These are phyloP conservation scores for Calonectria montana DNA, from an alignment of 2,329 filamentous ascomycete genomes.

Conservation along the genomic window DNA sequence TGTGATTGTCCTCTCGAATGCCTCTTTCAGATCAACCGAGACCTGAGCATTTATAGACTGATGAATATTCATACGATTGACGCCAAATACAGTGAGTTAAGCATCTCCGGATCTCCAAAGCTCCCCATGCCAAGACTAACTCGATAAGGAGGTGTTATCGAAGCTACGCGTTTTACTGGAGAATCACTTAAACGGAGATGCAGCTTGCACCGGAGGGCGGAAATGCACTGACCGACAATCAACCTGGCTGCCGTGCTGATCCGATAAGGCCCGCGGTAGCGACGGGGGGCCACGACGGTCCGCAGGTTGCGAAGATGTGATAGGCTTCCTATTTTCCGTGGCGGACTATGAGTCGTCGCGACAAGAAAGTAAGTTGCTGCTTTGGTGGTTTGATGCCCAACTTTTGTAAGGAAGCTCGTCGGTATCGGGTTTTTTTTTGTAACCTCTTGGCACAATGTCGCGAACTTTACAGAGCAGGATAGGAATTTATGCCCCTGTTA, in stretches of 20 bases:
- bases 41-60: slow-evolving; percentile 36
- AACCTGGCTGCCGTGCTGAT: slow-evolving; percentile 27
- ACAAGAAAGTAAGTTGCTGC: not conserved
- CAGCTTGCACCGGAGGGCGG: slow-evolving; percentile 38
- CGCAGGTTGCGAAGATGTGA: slow-evolving; percentile 23
- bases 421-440: not conserved
- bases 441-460: not conserved
- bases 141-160: slow-evolving; percentile 34
- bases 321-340: slow-evolving; percentile 19
- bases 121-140: slow-evolving; percentile 26
- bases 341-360: not conserved
- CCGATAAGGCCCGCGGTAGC: slow-evolving; percentile 37
- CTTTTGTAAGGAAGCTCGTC: not conserved
- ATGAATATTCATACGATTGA: slow-evolving; percentile 12
- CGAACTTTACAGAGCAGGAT: not conserved
- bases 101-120: slow-evolving; percentile 42
- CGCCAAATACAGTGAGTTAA: not conserved
- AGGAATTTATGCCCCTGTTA: not conserved
- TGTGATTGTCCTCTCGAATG: slow-evolving; percentile 21
- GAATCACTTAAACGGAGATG: slow-evolving; percentile 21
- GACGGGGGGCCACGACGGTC: slow-evolving; percentile 30
- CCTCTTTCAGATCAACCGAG: slow-evolving; percentile 7
- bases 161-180: slow-evolving; percentile 27
- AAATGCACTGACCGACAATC: slow-evolving; percentile 35
- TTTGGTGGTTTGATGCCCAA: not conserved